These are phyloP conservation scores for Nymphaea colorata DNA, from an alignment of 164 flowering plant species.

Conservation along the genomic window DNA sequence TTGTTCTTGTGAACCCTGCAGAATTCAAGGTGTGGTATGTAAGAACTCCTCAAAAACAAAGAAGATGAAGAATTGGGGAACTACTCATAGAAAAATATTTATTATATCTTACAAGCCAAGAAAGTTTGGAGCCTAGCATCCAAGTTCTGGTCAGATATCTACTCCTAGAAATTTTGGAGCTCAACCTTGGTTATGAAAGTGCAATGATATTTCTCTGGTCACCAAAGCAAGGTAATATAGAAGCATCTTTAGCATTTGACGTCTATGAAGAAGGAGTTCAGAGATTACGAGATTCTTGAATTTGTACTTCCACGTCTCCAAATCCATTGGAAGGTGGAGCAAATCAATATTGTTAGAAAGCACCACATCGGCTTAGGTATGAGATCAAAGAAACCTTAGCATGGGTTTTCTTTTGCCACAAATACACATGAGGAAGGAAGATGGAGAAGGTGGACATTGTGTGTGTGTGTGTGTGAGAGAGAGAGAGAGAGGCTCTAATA, in stretches of 20 bases:
- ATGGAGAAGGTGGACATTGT: no score
- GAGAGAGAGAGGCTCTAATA: no score
- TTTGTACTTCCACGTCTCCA: slow-evolving; percentile 1
- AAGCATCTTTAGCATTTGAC: neutral
- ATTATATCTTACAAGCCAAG: slow-evolving; percentile 43
- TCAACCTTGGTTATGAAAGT: slow-evolving; percentile 24
- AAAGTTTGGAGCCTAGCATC: slow-evolving; percentile 55
- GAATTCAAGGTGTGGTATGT: neutral
- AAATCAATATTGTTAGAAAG: slow-evolving; percentile 1
- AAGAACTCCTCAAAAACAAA: neutral
- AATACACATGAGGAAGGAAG: no score
- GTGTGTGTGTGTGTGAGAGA: no score
- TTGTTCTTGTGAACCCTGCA: slow-evolving; percentile 84
- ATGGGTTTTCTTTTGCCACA: no score
- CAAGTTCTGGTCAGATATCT: slow-evolving; percentile 58
- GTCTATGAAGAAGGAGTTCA: neutral
- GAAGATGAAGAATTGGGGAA: neutral
- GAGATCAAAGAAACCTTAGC: no score
- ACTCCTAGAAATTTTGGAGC: slow-evolving; percentile 51
- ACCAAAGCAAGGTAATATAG: slow-evolving; percentile 33
- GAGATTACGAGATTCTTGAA: slow-evolving; percentile 1
- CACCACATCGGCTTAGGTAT: neutral
- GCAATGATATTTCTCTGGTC: slow-evolving; percentile 25
- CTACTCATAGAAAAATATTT: neutral
- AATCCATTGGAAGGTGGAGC: neutral